A percentile compares a stretch with the other conserved stretches of the same genome.
phyloP scores from a whole-genome alignment of 2,329 filamentous ascomycete genomes.

The Fusarium sp. region DNA sequence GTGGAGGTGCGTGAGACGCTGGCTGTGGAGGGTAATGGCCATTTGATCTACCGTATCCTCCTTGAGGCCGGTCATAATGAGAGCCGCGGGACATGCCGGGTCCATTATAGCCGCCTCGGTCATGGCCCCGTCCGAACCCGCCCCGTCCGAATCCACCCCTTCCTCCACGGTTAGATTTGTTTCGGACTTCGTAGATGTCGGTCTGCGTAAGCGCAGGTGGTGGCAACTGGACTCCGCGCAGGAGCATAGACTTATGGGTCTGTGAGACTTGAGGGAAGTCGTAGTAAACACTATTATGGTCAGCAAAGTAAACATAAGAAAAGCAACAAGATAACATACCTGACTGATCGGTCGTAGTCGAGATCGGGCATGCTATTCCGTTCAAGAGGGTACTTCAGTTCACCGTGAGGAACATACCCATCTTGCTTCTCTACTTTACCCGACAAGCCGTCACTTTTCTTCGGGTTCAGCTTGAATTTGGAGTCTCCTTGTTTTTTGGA shows the following conservation, averaged over 20 bases:
- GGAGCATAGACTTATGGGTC: constrained; percentile 92
- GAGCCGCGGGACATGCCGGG: constrained; percentile 43
- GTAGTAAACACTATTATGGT: constrained; percentile 79
- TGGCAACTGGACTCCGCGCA: constrained; percentile 84
- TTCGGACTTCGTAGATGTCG: constrained; percentile 81
- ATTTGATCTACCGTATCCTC: constrained; percentile 42
- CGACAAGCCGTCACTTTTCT: constrained; percentile 81
- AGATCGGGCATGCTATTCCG: constrained; percentile 80
- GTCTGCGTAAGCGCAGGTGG: constrained; percentile 79
- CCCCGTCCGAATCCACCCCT: constrained; percentile 39
- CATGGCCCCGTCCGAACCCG: constrained; percentile 46
- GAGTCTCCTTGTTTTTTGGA: constrained; percentile 83
- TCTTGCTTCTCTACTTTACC: constrained; percentile 87
- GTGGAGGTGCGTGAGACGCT: constrained; percentile 48
- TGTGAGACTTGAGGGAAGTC: constrained; percentile 81
- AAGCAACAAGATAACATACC: constrained; percentile 65
- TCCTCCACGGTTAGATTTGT: constrained; percentile 70
- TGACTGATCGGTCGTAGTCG: constrained; percentile 89
- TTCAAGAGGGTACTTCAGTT: constrained; percentile 83
- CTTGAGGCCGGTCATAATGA: constrained; percentile 40
- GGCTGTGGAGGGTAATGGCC: constrained; percentile 28
- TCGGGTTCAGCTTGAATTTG: constrained; percentile 81
- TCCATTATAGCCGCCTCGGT: constrained; percentile 51
- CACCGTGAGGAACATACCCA: constrained; percentile 86
- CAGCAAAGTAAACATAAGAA: constrained; percentile 45